phyloP scores from a whole-genome alignment of 176 grass and related monocot genomes.

The Avena eriantha region DNA sequence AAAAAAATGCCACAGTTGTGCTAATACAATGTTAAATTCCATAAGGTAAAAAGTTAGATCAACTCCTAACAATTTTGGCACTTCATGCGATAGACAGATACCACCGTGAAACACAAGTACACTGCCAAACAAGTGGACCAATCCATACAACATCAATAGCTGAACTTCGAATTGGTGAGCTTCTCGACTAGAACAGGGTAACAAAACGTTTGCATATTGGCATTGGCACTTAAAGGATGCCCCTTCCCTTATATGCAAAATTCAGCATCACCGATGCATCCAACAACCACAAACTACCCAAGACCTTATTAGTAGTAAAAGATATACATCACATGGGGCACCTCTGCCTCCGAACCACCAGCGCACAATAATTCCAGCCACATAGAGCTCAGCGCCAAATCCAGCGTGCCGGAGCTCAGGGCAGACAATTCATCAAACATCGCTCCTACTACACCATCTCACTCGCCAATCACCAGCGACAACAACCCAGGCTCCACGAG shows the following conservation, averaged over 20 bases:
- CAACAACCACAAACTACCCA: neutral
- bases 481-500: neutral
- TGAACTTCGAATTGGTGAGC: neutral
- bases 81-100: neutral
- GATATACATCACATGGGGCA: neutral
- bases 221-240: no score
- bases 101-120: neutral
- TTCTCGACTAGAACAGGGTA: no score
- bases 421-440: slow-evolving; percentile 31
- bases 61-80: neutral
- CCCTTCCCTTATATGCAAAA: neutral
- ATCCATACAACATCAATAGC: neutral
- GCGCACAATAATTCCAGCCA: neutral
- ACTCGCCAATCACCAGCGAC: neutral
- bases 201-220: no score
- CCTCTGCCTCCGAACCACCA: neutral
- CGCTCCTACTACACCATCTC: neutral
- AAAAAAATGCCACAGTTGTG: neutral
- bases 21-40: neutral
- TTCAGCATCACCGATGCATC: neutral
- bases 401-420: neutral
- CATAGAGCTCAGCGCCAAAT: neutral
- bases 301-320: neutral
- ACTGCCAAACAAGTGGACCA: neutral
- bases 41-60: neutral